Conservation (phyloP, 805 yeast species). For the Candida boidinii region DNA sequence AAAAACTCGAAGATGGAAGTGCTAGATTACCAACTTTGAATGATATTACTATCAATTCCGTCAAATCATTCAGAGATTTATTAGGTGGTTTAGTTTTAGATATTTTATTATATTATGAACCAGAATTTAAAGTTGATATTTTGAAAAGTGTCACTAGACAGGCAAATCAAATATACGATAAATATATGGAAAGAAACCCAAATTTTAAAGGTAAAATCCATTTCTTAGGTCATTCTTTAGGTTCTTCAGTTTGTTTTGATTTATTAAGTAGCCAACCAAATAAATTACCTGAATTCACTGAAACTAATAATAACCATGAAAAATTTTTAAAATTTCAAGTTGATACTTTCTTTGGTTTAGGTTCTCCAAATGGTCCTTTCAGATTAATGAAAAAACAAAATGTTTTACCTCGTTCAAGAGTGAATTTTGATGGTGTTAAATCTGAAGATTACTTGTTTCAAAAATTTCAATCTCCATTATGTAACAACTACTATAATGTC, state of each 20-base stretch:
- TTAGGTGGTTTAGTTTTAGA: conserved; percentile 86
- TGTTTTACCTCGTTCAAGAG: conserved; percentile 44
- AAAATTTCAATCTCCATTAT: conserved; percentile 38
- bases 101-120: conserved; percentile 71
- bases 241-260: conserved; percentile 80
- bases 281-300: conserved; percentile 16
- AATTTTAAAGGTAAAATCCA: conserved; percentile 74
- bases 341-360: conserved; percentile 69
- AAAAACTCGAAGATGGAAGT: conserved; percentile 28
- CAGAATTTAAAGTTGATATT: conserved; percentile 54
- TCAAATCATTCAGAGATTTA: conserved; percentile 65
- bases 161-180: conserved; percentile 52
- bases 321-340: conserved; percentile 58
- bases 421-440: conserved; percentile 4
- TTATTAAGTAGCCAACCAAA: conserved; percentile 46
- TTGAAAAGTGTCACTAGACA: conserved; percentile 51
- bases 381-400: conserved; percentile 60
- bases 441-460: conserved; percentile 8
- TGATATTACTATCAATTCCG: conserved; percentile 71
- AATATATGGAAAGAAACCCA: conserved; percentile 59
- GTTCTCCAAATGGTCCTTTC: conserved; percentile 88
- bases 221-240: conserved; percentile 85
- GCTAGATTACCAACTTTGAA: conserved; percentile 50
- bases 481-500: conserved; percentile 65
- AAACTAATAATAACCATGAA: conserved; percentile 20